Evolutionary conservation across 306 rosid genomes (phyloP).

Genomic region (Canavalia ensiformis): DNA sequence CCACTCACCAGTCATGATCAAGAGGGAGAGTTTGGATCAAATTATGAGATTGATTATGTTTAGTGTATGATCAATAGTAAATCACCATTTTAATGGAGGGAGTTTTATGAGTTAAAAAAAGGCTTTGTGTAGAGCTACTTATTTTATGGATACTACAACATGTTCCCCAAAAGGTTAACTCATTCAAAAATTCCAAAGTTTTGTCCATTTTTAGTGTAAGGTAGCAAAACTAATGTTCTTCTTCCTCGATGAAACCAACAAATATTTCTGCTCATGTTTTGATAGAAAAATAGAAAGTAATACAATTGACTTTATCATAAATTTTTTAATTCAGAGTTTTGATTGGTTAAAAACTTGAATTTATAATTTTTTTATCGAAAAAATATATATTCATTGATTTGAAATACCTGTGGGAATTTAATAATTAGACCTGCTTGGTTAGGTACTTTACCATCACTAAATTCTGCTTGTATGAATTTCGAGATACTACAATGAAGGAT

Average conservation of each 20-base stretch:
- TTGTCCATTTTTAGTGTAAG: slow-evolving; percentile 58
- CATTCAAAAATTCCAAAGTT: slow-evolving; percentile 23
- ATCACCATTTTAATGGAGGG: slow-evolving; percentile 11
- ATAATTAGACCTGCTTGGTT: too few species aligned
- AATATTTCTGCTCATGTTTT: slow-evolving; percentile 17
- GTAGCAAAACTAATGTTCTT: slow-evolving; percentile 46
- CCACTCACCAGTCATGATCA: slow-evolving; percentile 11
- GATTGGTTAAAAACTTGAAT: background rate
- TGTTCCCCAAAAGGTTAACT: slow-evolving; percentile 49
- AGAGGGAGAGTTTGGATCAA: background rate
- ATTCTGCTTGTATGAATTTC: too few species aligned
- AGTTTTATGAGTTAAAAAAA: slow-evolving; percentile 31
- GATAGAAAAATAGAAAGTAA: background rate
- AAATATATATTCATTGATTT: too few species aligned
- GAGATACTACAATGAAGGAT: too few species aligned
- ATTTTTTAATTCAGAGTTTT: slow-evolving; percentile 13
- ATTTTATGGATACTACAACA: slow-evolving; percentile 20
- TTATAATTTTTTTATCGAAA: background rate
- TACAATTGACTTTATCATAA: slow-evolving; percentile 31
- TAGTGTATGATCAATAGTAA: background rate
- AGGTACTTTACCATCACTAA: too few species aligned
- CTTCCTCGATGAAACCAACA: slow-evolving; percentile 54
- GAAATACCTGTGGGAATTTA: too few species aligned
- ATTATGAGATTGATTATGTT: slow-evolving; percentile 3
- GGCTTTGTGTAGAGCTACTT: slow-evolving; percentile 1